Base-by-base conservation (phyloP, 106 monocot species). In the Hemerocallis citrina region DNA sequence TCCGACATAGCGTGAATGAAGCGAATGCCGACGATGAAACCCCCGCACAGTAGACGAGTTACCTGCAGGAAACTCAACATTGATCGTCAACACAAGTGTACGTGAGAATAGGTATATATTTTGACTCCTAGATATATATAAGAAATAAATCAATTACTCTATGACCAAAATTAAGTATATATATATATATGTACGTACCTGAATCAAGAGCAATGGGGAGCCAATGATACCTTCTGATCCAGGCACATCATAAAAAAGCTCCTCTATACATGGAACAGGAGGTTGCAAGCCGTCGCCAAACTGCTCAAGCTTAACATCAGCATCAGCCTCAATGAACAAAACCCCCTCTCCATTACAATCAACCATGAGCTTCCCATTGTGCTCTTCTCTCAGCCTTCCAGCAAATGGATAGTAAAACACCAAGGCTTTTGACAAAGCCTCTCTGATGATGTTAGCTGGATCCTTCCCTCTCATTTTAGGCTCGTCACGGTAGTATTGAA, bases 401-500 rank as follows among this genome's bases (percentile, higher is more conserved):
- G 81, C 81, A 43, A 68, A 38, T 10, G 81, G 81, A 37, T 82
- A 82, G 65, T 82, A 37, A 82, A 38, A 34, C 17, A 82, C 81
- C 3, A 82, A 60, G 16, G 69, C 81, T 63, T 35, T 64, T 10
- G 63, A 57, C 15, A 82, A 16, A 9, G 77, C 76, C 6, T 64
- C 64, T 3, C 45, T 45, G 14, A 82, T 57, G 51, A 76, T 57
- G 58, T 6, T 47, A 0, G 59, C 81, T 11, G 77, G 79, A 38
- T 79, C 69, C 7, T 21, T 50, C 6, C 67, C 57, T 2, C 4
- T 33, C 57, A 59, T 66, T 9, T 46, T 34, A 11, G 67, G 37
- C 6, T 29, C 7, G 33, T 38, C 37, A 11, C 37, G 5, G 37
- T 11, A 38, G 11, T 38, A 38, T 11, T 38, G 37, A 38, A 38